These are phyloP conservation scores for Pythium pyrilobum DNA, from an alignment of 352 stramenopile genomes.

Conservation along the genomic window DNA sequence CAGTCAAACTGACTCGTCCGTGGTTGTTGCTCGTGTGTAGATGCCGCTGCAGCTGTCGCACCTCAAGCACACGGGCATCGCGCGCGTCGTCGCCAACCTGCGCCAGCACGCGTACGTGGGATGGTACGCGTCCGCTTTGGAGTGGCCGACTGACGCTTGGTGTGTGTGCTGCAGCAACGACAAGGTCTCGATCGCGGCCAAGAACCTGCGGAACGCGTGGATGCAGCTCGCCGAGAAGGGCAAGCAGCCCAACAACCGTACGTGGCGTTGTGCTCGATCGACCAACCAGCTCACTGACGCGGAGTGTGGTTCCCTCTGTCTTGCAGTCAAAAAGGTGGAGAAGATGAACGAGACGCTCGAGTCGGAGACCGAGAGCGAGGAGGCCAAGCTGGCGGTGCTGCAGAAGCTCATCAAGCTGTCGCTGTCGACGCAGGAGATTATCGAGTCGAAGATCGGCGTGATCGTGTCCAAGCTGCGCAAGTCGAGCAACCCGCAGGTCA, in stretches of 20 bases:
- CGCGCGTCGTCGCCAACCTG: constrained; percentile 52
- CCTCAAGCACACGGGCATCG: constrained; percentile 65
- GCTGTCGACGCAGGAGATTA: constrained; percentile 68
- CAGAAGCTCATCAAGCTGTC: constrained; percentile 60
- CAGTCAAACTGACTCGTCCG: too few species aligned
- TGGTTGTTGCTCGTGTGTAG: constrained; percentile 1
- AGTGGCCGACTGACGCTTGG: neutral
- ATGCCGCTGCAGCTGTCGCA: constrained; percentile 57
- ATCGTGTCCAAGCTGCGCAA: constrained; percentile 74
- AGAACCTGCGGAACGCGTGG: constrained; percentile 63
- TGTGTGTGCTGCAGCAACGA: constrained; percentile 44
- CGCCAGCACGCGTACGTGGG: constrained; percentile 70
- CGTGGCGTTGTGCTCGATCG: neutral
- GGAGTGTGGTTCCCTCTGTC: too few species aligned
- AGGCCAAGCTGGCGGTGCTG: constrained; percentile 35
- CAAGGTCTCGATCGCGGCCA: constrained; percentile 65
- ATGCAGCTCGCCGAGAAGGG: constrained; percentile 54
- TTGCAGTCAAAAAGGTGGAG: constrained; percentile 29
- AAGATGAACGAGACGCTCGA: constrained; percentile 48
- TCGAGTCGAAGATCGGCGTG: constrained; percentile 74
- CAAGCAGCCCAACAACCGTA: constrained; percentile 19
- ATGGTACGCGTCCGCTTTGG: too few species aligned
- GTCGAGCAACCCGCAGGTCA: constrained; percentile 63
- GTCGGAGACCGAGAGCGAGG: constrained; percentile 27
- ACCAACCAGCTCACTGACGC: neutral